phyloP scores from a whole-genome alignment of 2,329 filamentous ascomycete genomes.

The Phialophora chinensis region DNA sequence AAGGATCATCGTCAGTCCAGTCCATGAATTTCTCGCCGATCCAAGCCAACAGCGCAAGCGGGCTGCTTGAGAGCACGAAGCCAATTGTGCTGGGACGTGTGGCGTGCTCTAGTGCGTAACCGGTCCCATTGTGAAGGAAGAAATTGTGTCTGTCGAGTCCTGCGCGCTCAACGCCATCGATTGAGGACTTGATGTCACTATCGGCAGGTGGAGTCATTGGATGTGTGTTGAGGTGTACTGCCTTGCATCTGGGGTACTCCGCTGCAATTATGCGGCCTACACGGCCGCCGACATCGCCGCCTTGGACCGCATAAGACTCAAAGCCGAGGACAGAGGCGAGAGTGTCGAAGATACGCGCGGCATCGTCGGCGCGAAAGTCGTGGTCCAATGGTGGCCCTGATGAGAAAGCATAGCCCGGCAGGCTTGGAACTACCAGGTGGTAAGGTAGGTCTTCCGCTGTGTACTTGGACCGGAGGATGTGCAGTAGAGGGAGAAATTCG shows the following conservation, averaged over 20 bases:
- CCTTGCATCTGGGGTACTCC: slow-evolving; percentile 54
- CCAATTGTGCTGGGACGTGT: slow-evolving; percentile 64
- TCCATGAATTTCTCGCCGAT: slow-evolving; percentile 47
- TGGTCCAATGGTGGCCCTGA: slow-evolving; percentile 52
- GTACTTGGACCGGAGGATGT: slow-evolving; percentile 54
- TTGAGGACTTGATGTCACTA: not conserved
- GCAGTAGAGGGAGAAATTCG: slow-evolving; percentile 62
- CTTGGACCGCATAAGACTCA: slow-evolving; percentile 59
- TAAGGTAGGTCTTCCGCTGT: slow-evolving; percentile 59
- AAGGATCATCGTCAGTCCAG: slow-evolving; percentile 46
- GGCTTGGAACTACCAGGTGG: slow-evolving; percentile 62
- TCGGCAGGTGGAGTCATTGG: slow-evolving; percentile 15
- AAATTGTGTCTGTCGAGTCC: slow-evolving; percentile 44
- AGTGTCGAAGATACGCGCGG: slow-evolving; percentile 55
- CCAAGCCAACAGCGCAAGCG: slow-evolving; percentile 64
- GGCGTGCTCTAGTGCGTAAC: slow-evolving; percentile 60
- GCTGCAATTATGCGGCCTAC: slow-evolving; percentile 53
- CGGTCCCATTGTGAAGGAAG: slow-evolving; percentile 52
- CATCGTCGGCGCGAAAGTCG: slow-evolving; percentile 51
- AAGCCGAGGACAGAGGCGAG: slow-evolving; percentile 62
- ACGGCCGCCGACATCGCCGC: slow-evolving; percentile 61
- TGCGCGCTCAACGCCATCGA: slow-evolving; percentile 43
- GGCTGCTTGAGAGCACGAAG: slow-evolving; percentile 59
- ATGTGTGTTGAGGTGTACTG: slow-evolving; percentile 21
- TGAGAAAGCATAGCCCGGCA: slow-evolving; percentile 62